These are phyloP conservation scores for Russula olivacea DNA, from an alignment of 768 basidiomycete genomes.

Conservation along the genomic window DNA sequence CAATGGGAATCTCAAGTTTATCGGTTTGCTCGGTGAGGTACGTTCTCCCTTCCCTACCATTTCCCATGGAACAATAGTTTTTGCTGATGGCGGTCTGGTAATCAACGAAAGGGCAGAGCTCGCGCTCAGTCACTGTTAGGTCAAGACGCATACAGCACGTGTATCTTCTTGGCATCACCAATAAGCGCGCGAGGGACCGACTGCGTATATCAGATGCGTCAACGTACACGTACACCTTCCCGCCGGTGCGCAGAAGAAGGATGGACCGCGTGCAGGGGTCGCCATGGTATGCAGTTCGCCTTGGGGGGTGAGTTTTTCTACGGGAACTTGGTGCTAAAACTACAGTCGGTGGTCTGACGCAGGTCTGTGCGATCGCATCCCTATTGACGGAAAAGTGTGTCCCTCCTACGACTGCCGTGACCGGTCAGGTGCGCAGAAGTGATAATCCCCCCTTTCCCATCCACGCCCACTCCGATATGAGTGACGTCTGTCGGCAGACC, in stretches of 20 bases:
- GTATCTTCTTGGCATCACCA: conserved; percentile 72
- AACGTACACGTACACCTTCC: conserved; percentile 93
- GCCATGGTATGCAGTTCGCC: conserved; percentile 49
- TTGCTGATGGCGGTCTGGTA: neutral
- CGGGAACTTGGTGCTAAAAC: too few relatives aligned
- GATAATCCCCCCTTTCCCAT: too few relatives aligned
- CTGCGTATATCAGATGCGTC: conserved; percentile 63
- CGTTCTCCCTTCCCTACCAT: conserved; percentile 24
- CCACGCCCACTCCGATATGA: neutral
- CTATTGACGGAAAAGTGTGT: conserved; percentile 72
- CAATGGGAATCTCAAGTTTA: conserved; percentile 63
- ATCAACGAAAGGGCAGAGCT: conserved; percentile 90
- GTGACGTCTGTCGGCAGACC: conserved; percentile 39
- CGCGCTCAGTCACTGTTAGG: conserved; percentile 90
- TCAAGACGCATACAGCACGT: conserved; percentile 85
- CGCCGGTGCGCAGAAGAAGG: conserved; percentile 87
- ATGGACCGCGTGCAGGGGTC: conserved; percentile 86
- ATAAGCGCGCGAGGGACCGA: conserved; percentile 61
- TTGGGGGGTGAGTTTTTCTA: too few relatives aligned
- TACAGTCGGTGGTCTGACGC: neutral
- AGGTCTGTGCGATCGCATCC: conserved; percentile 84
- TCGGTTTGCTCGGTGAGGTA: conserved; percentile 79
- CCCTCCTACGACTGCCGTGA: conserved; percentile 75
- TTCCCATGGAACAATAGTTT: too few relatives aligned
- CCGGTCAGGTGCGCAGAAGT: conserved; percentile 58